Evolutionary conservation across 805 yeast genomes (phyloP).

Genomic region (Saccharomycopsis fodiens): DNA sequence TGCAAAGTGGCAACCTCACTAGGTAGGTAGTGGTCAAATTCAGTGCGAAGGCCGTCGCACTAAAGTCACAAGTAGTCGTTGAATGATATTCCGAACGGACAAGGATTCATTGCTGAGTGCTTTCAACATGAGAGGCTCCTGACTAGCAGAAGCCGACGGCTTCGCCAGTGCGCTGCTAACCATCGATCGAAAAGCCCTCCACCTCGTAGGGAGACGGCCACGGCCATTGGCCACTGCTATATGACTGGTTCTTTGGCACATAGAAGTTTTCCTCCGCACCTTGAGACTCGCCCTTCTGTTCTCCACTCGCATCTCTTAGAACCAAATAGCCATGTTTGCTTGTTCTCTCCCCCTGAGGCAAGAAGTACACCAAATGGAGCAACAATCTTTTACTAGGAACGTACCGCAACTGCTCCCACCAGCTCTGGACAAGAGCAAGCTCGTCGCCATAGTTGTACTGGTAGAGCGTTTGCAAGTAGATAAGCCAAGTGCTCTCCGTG

Average conservation of each 20-base stretch:
- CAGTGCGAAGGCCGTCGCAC: too few species aligned
- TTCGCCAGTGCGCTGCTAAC: too few species aligned
- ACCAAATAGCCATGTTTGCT: background rate
- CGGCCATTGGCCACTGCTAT: conserved; percentile 18
- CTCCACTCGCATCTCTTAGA: background rate
- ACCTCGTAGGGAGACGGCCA: conserved; percentile 19
- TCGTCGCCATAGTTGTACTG: conserved; percentile 41
- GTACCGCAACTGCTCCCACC: conserved; percentile 45
- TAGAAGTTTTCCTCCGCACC: background rate
- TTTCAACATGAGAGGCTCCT: too few species aligned
- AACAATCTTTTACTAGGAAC: conserved; percentile 36
- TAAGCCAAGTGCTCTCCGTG: conserved; percentile 38
- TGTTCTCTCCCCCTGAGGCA: conserved; percentile 7
- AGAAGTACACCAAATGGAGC: conserved; percentile 16
- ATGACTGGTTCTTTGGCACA: conserved; percentile 9
- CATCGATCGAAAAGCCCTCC: conserved; percentile 6
- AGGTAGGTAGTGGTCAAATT: too few species aligned
- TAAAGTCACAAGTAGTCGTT: too few species aligned
- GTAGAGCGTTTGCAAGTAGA: conserved; percentile 45
- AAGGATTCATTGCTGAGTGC: too few species aligned
- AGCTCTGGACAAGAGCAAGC: conserved; percentile 40
- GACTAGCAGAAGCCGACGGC: too few species aligned
- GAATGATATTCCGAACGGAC: too few species aligned
- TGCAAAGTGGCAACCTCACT: too few species aligned
- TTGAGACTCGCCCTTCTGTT: background rate